Evolutionary conservation across 306 rosid genomes (phyloP).

Genomic region (Cucumis hystrix): DNA sequence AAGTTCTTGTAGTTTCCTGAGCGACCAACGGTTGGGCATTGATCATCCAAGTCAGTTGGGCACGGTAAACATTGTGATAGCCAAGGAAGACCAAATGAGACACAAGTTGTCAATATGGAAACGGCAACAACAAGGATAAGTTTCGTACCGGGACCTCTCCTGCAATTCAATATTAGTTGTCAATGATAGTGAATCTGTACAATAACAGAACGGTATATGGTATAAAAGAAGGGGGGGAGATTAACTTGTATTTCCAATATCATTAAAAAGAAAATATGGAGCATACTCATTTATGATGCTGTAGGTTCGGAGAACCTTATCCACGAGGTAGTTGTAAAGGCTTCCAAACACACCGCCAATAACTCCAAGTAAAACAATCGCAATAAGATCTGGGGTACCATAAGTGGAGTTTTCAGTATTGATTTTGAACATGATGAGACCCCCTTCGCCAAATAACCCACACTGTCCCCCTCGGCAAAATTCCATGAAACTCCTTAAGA

Average conservation of each 20-base stretch:
- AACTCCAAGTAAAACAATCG: conserved; percentile 45
- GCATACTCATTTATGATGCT: conserved; percentile 77
- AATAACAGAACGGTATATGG: neutral
- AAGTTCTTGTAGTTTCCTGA: conserved; percentile 60
- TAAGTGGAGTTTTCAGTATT: conserved; percentile 33
- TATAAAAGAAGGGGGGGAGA: neutral
- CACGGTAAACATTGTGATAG: conserved; percentile 50
- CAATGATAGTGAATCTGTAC: conserved; percentile 13
- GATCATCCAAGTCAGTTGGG: conserved; percentile 35
- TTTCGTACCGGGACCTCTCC: conserved; percentile 56
- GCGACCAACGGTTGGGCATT: conserved; percentile 48
- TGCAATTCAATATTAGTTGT: conserved; percentile 26
- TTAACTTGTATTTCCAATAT: neutral
- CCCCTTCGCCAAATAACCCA: conserved; percentile 81
- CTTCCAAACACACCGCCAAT: conserved; percentile 68
- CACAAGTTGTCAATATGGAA: conserved; percentile 52
- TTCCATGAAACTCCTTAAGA: conserved; percentile 39
- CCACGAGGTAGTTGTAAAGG: conserved; percentile 59
- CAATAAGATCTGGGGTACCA: conserved; percentile 36
- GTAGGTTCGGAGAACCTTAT: conserved; percentile 67
- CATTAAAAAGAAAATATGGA: neutral
- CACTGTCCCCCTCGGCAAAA: conserved; percentile 44
- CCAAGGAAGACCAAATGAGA: conserved; percentile 67
- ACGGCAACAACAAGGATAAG: conserved; percentile 41
- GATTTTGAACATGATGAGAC: conserved; percentile 58